Base-by-base conservation (phyloP, 2,329 filamentous ascomycete genomes). In the Claviceps fusiformis region DNA sequence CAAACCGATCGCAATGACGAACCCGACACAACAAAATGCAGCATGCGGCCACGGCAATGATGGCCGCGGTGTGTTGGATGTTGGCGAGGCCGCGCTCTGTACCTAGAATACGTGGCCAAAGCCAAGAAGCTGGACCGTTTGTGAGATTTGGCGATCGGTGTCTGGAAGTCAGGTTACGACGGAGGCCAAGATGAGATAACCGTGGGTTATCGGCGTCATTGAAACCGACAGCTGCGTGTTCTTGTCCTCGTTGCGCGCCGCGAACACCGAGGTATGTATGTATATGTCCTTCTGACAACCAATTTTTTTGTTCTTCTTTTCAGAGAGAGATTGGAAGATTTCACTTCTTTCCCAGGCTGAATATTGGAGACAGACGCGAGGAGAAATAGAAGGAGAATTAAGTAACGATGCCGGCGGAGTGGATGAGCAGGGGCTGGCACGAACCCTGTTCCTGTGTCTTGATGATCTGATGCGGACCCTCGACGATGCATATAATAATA, bases 201-300 rank as follows among this genome's bases (percentile, higher is more conserved):
- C 72, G 68, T 73, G 70, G 70, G 73, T 77, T 77, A 77, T 78
- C 73, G 70, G 72, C 71, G 76, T 79, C 77, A 81, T 80, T 75
- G 71, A 60, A 55, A 45, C 52, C 52, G 52, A 45, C 43, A 45
- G 44, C 52, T 48, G 24, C 29, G 52, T 47, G 47, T 24, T 46
- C 35, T 54, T 33, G 17, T 31, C 9, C 33, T 39, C 49, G 15
- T 43, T 41, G 47, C 7, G 19, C 15, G 27, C 27, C 24, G 29
- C 19, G n/a, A 49, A 15, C 45, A n/a, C 29, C n/a, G 44, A 54
- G 37, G n/a, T 31, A 8, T n/a, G n/a, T n/a, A n/a, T n/a, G n/a
- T 37, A 17, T n/a, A 17, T n/a, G 43, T 7, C 27, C 52, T 48
- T 54, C 43, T 17, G 6, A 39, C 37, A 45, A 9, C 15, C 24